Base-by-base conservation (phyloP, 106 monocot species). In the Posidonia australis region DNA sequence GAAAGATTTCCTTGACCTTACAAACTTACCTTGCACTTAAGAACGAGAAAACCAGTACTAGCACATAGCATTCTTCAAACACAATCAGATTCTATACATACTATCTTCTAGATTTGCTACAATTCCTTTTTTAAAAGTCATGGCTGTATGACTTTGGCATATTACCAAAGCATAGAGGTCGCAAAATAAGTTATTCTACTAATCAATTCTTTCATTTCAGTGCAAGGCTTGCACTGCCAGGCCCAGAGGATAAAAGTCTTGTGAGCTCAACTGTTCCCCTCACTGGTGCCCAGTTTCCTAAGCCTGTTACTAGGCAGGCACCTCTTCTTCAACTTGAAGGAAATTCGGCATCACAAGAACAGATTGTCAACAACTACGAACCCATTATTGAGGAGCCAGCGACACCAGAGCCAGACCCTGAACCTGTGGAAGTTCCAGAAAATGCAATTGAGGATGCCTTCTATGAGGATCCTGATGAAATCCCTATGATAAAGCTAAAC, bases 361-460 rank as follows among this genome's bases (percentile, higher is more conserved):
- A 21, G 56, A 2, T 52, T 46, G 18, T 17, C 17, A 70, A 60
- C 3, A 76, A 76, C 31, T 64, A 54, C 26, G 77, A 82, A 29
- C 82, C 84, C 45, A 82, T 89, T 3, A 76, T 89, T 60, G 89
- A 89, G 66, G 84, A 84, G 54, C 85, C 85, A 67, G 20, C 62
- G 22, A 78, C 75, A 25, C 89, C 89, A 57, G 72, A 72, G 77
- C 74, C 72, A 17, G 79, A 80, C 64, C 44, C 13, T n/a, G 44
- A 2, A 36, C 7, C n/a, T 24, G 58, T 24, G 26, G 72, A 80
- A 55, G 29, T 30, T 17, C 25, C 60, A 46, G 83, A 86, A 76
- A 65, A 28, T 46, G 80, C 58, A 5, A 86, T 86, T 53, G 86
- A 90, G 70, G 83, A 90, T 66, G 44, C 36, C 19, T 78, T 83